A percentile compares a stretch with the other conserved stretches of the same genome.
phyloP scores from a whole-genome alignment of 1,284 basidiomycete species.

The Abortiporus biennis region DNA sequence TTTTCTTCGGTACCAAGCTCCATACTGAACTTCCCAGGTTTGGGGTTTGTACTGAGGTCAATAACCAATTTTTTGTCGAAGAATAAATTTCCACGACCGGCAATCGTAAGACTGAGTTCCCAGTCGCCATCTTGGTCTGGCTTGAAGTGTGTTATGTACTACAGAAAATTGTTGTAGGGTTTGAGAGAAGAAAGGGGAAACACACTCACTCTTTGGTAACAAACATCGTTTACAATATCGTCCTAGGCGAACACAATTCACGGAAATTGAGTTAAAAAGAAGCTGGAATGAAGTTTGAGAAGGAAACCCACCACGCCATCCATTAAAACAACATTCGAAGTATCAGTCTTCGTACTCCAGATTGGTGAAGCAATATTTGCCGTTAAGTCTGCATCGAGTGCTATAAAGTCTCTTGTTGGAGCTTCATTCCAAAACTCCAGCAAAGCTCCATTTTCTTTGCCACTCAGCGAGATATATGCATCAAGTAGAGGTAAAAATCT shows the following conservation, averaged over 20 bases:
- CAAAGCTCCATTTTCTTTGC: conserved; percentile 7
- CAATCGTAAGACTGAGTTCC: conserved; percentile 58
- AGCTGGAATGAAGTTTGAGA: too few species aligned
- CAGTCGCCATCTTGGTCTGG: conserved; percentile 40
- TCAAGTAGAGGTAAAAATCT: conserved; percentile 23
- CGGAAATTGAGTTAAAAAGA: conserved; percentile 31
- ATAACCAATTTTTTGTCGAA: conserved; percentile 57
- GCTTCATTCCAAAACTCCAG: conserved; percentile 51
- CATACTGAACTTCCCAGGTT: conserved; percentile 58
- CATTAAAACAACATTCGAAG: conserved; percentile 16
- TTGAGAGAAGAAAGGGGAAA: conserved; percentile 35
- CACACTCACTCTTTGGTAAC: conserved; percentile 16
- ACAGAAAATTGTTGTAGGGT: conserved; percentile 46
- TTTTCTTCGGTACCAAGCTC: conserved; percentile 45
- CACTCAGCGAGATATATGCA: conserved; percentile 10
- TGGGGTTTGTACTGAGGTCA: conserved; percentile 64
- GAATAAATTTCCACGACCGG: conserved; percentile 58
- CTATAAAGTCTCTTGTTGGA: conserved; percentile 50
- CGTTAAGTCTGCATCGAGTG: conserved; percentile 36
- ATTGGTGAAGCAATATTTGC: conserved; percentile 45
- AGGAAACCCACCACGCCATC: conserved; percentile 29
- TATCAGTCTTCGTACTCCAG: conserved; percentile 43
- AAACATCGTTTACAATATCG: conserved; percentile 34
- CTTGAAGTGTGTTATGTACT: conserved; percentile 45
- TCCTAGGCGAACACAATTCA: conserved; percentile 39